phyloP scores from a whole-genome alignment of 192 early-diverging fungal genomes.

The Coemansia sp. region DNA sequence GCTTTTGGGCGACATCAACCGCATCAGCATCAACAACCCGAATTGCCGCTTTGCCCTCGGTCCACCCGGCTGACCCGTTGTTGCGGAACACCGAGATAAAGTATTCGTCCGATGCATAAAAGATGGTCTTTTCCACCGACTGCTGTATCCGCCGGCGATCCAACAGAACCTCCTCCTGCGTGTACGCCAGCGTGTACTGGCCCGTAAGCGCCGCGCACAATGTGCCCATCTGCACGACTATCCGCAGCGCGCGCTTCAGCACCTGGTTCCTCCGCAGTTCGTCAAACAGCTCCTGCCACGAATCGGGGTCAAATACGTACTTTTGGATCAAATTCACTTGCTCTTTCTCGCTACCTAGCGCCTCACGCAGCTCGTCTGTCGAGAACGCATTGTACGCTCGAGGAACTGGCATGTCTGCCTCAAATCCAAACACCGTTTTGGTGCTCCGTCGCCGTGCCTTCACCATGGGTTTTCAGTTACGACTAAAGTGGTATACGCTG shows the following conservation, averaged over 20 bases:
- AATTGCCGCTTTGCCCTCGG: slow-evolving; percentile 47
- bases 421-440: slow-evolving; percentile 49
- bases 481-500: too few species aligned
- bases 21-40: slow-evolving; percentile 47
- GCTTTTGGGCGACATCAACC: slow-evolving; percentile 36
- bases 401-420: slow-evolving; percentile 43
- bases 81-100: slow-evolving; percentile 53
- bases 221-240: slow-evolving; percentile 54
- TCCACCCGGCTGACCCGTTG: slow-evolving; percentile 52
- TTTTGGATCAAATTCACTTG: slow-evolving; percentile 44
- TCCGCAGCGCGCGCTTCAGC: slow-evolving; percentile 47
- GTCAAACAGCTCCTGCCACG: slow-evolving; percentile 36
- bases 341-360: slow-evolving; percentile 44
- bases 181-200: slow-evolving; percentile 42
- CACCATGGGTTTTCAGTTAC: slow-evolving; percentile 16
- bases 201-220: slow-evolving; percentile 45
- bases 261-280: slow-evolving; percentile 49
- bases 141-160: slow-evolving; percentile 36
- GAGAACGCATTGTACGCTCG: slow-evolving; percentile 49
- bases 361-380: slow-evolving; percentile 38
- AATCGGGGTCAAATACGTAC: slow-evolving; percentile 41
- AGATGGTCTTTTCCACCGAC: slow-evolving; percentile 44
- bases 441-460: slow-evolving; percentile 52
- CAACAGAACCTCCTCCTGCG: slow-evolving; percentile 48
- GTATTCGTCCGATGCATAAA: slow-evolving; percentile 43